Percentiles rank a stretch among this genome's conserved stretches.
Evolutionary conservation across 257 asterid species (phyloP).

Genomic region (Coffea canephora): DNA sequence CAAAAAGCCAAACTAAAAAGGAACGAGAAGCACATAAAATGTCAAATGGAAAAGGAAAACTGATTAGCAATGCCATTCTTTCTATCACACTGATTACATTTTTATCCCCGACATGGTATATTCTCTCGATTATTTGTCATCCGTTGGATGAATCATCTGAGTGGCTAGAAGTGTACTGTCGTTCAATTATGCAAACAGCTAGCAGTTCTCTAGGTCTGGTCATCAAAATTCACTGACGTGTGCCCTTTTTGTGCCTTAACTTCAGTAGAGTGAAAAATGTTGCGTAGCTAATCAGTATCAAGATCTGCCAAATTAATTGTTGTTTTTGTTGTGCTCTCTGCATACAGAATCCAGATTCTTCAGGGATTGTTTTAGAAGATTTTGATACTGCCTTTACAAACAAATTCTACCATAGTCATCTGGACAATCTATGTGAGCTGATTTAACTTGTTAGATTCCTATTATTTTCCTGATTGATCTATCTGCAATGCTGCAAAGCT

Average conservation of each 20-base stretch:
- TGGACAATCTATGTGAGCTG: constrained; percentile 82
- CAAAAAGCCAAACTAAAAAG: too few relatives aligned
- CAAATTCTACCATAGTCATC: constrained; percentile 92
- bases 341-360: constrained; percentile 67
- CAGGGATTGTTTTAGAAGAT: constrained; percentile 92
- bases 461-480: background rate
- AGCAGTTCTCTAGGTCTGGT: background rate
- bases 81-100: background rate
- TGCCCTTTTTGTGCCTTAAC: background rate
- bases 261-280: background rate
- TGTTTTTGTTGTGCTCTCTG: constrained; percentile 13
- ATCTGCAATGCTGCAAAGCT: background rate
- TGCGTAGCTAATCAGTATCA: background rate
- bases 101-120: too few relatives aligned
- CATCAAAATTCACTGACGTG: background rate
- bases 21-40: too few relatives aligned
- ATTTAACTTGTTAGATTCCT: constrained; percentile 21
- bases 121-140: background rate
- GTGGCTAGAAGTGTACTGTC: background rate
- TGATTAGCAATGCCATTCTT: too few relatives aligned
- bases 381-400: constrained; percentile 81
- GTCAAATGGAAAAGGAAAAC: too few relatives aligned
- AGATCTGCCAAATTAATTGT: background rate
- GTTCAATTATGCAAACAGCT: background rate
- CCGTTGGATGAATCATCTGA: background rate